Percentiles rank a stretch among this genome's conserved stretches.
Conservation (phyloP, 2,329 filamentous ascomycete species). For the Ophiostoma novo-ulmi region DNA sequence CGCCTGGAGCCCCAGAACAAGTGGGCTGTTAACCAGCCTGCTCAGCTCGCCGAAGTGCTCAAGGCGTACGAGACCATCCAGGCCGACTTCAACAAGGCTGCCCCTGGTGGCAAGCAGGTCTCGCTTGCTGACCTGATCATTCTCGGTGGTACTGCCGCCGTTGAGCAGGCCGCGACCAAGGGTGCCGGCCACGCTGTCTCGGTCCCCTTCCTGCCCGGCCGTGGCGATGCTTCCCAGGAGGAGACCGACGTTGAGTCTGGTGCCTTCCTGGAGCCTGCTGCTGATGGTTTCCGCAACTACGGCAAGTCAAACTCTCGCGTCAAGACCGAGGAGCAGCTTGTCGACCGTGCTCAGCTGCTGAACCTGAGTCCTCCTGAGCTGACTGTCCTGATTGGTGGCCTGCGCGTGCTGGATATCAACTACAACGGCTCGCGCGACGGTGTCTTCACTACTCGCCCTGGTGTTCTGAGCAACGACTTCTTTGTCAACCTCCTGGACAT, state of each 20-base stretch:
- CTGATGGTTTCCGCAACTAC: conserved; percentile 79
- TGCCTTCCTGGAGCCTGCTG: conserved; percentile 59
- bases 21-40: conserved; percentile 71
- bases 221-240: conserved; percentile 65
- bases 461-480: conserved; percentile 72
- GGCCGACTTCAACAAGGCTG: conserved; percentile 54
- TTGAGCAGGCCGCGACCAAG: conserved; percentile 58
- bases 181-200: conserved; percentile 35
- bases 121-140: conserved; percentile 74
- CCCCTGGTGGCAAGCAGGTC: conserved; percentile 57
- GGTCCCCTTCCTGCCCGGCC: conserved; percentile 69
- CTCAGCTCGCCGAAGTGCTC: conserved; percentile 59
- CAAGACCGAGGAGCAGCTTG: conserved; percentile 61
- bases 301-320: conserved; percentile 57
- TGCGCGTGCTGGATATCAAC: conserved; percentile 66
- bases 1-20: conserved; percentile 65
- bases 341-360: conserved; percentile 67
- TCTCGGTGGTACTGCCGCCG: conserved; percentile 62
- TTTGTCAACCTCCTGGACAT: conserved; percentile 73
- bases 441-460: conserved; percentile 63
- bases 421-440: conserved; percentile 63
- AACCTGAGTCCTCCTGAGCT: conserved; percentile 66
- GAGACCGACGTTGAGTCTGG: conserved; percentile 65
- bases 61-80: conserved; percentile 59
- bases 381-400: conserved; percentile 65